Evolutionary conservation across 768 basidiomycete genomes (phyloP).

Genomic region (Pholiota molesta): DNA sequence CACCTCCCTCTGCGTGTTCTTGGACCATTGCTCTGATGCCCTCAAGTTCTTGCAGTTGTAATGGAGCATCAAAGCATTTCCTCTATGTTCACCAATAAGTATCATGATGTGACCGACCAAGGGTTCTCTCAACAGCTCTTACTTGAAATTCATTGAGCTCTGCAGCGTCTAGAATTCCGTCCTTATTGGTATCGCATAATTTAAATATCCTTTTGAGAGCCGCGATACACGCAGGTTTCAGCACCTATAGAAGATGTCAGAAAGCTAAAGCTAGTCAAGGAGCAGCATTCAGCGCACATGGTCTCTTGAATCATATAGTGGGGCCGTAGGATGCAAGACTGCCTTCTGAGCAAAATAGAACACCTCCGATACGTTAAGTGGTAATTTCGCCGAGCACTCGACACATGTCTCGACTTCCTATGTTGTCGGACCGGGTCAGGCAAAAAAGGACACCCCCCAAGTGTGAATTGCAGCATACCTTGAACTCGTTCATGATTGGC

Average conservation of each 20-base stretch:
- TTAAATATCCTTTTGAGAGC: conserved; percentile 95
- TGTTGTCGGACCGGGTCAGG: conserved; percentile 14
- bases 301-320: conserved; percentile 94
- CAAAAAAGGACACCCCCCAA: neutral
- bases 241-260: conserved; percentile 51
- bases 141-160: conserved; percentile 99
- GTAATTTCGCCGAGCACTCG: conserved; percentile 91
- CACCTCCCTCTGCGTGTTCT: conserved; percentile 73
- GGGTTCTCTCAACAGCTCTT: neutral
- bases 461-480: conserved; percentile 50
- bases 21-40: conserved; percentile 95
- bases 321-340: conserved; percentile 94
- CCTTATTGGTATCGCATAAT: conserved; percentile 93
- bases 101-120: neutral
- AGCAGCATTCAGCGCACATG: conserved; percentile 57
- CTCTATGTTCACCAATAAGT: conserved; percentile 48
- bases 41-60: conserved; percentile 92
- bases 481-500: conserved; percentile 99
- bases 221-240: conserved; percentile 90
- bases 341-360: conserved; percentile 99
- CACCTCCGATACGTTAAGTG: conserved; percentile 93
- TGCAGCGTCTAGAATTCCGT: conserved; percentile 84
- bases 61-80: conserved; percentile 93
- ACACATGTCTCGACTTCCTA: conserved; percentile 99
- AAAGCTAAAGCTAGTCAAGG: conserved; percentile 8